Percentiles rank a stretch among this genome's conserved stretches.
Conservation (phyloP, 495 filamentous ascomycete genomes). For the Hypoxylon subgilvum region DNA sequence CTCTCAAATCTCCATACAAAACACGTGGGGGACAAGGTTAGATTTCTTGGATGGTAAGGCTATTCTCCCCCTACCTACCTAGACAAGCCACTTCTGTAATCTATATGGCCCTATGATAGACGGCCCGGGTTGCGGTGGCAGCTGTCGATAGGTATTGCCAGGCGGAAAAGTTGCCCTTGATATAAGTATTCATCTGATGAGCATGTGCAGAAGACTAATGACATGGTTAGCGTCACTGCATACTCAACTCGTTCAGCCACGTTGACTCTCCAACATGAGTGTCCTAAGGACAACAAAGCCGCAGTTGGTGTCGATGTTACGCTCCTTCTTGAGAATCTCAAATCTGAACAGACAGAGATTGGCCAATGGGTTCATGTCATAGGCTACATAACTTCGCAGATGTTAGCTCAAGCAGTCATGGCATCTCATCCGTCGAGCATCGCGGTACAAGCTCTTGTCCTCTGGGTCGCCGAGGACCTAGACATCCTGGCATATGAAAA, state of each 20-base stretch:
- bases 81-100: background rate
- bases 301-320: slow-evolving; percentile 71
- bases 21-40: slow-evolving; percentile 72
- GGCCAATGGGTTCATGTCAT: slow-evolving; percentile 94
- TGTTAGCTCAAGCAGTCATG: slow-evolving; percentile 1
- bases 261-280: slow-evolving; percentile 71
- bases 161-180: background rate
- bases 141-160: background rate
- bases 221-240: slow-evolving; percentile 63
- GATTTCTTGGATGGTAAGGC: slow-evolving; percentile 89
- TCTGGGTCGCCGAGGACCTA: slow-evolving; percentile 25
- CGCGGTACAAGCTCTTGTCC: slow-evolving; percentile 28
- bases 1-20: slow-evolving; percentile 65
- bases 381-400: slow-evolving; percentile 68
- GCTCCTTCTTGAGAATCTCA: slow-evolving; percentile 69
- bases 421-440: slow-evolving; percentile 2
- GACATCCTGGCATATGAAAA: slow-evolving; percentile 29
- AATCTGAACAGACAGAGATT: slow-evolving; percentile 66
- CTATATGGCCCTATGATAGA: background rate
- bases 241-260: slow-evolving; percentile 67
- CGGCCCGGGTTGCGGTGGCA: background rate
- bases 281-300: slow-evolving; percentile 53
- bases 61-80: slow-evolving; percentile 35
- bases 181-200: slow-evolving; percentile 4
- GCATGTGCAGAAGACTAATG: slow-evolving; percentile 35